A percentile compares a stretch with the other conserved stretches of the same genome.
Evolutionary conservation across 805 yeast genomes (phyloP).

Genomic region (Candida dajiaensis): DNA sequence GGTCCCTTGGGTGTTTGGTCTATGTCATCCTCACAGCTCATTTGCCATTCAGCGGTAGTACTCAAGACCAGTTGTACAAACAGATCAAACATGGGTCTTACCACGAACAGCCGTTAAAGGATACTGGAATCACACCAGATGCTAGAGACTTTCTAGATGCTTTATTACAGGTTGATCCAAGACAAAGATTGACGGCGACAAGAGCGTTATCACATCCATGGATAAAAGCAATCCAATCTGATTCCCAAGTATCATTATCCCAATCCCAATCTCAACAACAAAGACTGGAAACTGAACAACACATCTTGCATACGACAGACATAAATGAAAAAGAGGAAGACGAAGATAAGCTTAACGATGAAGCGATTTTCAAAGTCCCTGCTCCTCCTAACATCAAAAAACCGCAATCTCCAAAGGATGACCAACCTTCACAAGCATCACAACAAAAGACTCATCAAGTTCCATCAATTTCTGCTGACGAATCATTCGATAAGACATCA

Average conservation of each 20-base stretch:
- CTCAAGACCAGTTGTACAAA: constrained; percentile 78
- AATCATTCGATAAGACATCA: constrained; percentile 18
- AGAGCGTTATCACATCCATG: constrained; percentile 79
- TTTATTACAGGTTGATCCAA: constrained; percentile 73
- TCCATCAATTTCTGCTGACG: constrained; percentile 9
- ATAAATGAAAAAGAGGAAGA: not conserved
- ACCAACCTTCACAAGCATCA: constrained; percentile 8
- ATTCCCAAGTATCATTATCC: constrained; percentile 50
- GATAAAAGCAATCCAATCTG: constrained; percentile 37
- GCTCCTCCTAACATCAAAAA: constrained; percentile 7
- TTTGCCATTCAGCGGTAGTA: constrained; percentile 89
- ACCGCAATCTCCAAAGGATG: not conserved
- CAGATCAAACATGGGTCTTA: constrained; percentile 75
- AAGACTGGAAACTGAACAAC: constrained; percentile 30
- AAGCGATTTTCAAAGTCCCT: constrained; percentile 21
- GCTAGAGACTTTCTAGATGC: constrained; percentile 70
- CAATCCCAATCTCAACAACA: constrained; percentile 69
- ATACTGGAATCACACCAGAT: constrained; percentile 55
- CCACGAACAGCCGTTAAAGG: constrained; percentile 68
- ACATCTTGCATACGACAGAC: constrained; percentile 3
- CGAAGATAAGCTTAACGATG: constrained; percentile 4
- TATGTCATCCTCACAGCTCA: constrained; percentile 91
- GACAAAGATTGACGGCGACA: constrained; percentile 62
- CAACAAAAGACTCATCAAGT: constrained; percentile 3
- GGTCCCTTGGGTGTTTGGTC: constrained; percentile 94